A percentile compares a stretch with the other conserved stretches of the same genome.
phyloP scores from a whole-genome alignment of 108 stramenopile genomes.

The Cyclostephanos invisitatus region DNA sequence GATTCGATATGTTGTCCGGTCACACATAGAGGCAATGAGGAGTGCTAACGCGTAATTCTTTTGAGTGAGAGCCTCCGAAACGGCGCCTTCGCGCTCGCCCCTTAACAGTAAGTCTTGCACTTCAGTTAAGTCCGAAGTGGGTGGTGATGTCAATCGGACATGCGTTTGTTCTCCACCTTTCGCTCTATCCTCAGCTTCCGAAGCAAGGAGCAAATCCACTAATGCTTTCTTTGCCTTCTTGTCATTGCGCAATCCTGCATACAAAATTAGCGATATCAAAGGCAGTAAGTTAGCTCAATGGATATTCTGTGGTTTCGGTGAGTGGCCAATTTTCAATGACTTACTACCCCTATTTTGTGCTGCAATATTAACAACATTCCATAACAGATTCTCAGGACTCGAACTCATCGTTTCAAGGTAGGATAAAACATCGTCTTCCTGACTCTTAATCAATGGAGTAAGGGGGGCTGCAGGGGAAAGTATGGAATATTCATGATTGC shows the following conservation, averaged over 20 bases:
- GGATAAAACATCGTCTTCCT: slow-evolving; percentile 45
- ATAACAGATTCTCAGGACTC: slow-evolving; percentile 56
- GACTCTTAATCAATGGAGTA: slow-evolving; percentile 25
- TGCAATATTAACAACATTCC: slow-evolving; percentile 76
- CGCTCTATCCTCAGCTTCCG: background rate
- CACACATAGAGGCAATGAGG: slow-evolving; percentile 76
- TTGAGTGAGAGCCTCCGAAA: slow-evolving; percentile 59
- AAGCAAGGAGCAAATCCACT: slow-evolving; percentile 61
- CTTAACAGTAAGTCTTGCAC: slow-evolving; percentile 60
- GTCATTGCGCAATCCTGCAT: slow-evolving; percentile 51
- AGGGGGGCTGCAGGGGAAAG: slow-evolving; percentile 39
- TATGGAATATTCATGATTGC: slow-evolving; percentile 40
- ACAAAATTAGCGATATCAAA: background rate
- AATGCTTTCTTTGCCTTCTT: slow-evolving; percentile 69
- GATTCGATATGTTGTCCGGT: slow-evolving; percentile 55
- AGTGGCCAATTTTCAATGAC: background rate
- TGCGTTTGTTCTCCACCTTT: slow-evolving; percentile 8
- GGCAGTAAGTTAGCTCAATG: background rate
- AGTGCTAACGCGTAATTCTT: slow-evolving; percentile 76
- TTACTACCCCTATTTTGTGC: slow-evolving; percentile 54
- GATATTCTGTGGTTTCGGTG: background rate
- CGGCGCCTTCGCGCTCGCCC: slow-evolving; percentile 74
- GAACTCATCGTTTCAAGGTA: slow-evolving; percentile 50
- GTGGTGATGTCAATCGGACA: slow-evolving; percentile 1
- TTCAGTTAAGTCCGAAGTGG: slow-evolving; percentile 22